Conservation (phyloP, 2,329 filamentous ascomycete species). For the Dactylellina cionopaga region DNA sequence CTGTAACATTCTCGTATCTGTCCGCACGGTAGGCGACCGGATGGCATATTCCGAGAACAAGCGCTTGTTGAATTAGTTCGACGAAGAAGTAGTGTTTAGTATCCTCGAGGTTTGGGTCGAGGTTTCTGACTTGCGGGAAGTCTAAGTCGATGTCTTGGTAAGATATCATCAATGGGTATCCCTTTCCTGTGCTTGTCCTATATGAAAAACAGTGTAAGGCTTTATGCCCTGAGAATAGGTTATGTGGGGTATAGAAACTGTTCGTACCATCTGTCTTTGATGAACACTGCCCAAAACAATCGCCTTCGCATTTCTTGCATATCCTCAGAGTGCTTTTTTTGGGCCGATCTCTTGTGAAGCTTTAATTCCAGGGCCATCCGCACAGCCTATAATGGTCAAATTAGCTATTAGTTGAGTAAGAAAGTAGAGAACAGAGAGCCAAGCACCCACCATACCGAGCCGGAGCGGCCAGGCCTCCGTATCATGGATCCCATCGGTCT, state of each 20-base stretch:
- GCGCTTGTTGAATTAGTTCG: conserved; percentile 54
- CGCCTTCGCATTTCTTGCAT: conserved; percentile 55
- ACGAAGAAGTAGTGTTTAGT: conserved; percentile 54
- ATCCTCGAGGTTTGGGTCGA: conserved; percentile 45
- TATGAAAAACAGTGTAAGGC: conserved; percentile 2
- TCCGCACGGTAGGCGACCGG: conserved; percentile 54
- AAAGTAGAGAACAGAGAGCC: background rate
- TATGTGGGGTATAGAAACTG: background rate
- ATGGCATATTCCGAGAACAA: conserved; percentile 52
- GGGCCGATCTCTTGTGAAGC: conserved; percentile 51
- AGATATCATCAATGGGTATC: conserved; percentile 55
- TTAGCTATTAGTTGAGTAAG: conserved; percentile 7
- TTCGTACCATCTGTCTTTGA: conserved; percentile 55
- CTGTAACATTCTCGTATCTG: conserved; percentile 51
- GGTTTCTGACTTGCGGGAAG: conserved; percentile 50
- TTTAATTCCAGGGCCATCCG: conserved; percentile 55
- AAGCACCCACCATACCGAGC: conserved; percentile 51
- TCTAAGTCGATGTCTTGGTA: conserved; percentile 53
- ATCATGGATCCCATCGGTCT: conserved; percentile 55
- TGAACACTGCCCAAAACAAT: conserved; percentile 56
- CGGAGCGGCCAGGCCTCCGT: conserved; percentile 55
- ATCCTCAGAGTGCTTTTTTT: conserved; percentile 37
- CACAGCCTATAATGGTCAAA: conserved; percentile 46
- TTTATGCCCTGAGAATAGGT: background rate
- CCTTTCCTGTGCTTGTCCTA: conserved; percentile 55